Evolutionary conservation across 306 rosid species (phyloP).

Genomic region (Abrus pulchellus): DNA sequence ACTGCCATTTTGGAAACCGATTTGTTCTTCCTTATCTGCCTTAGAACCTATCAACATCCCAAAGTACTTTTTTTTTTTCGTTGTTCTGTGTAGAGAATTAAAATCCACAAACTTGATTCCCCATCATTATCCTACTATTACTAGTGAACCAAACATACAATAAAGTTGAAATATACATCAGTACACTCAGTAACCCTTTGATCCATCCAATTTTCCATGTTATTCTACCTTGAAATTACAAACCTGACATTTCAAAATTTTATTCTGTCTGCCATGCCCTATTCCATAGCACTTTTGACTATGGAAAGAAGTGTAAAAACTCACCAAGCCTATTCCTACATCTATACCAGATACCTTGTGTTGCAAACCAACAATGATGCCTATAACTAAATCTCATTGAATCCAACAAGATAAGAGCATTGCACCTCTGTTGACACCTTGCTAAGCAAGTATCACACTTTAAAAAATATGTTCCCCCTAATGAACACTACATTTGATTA

Average conservation of each 20-base stretch:
- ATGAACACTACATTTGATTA: neutral
- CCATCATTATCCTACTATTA: constrained; percentile 21
- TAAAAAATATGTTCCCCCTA: neutral
- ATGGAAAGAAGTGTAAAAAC: neutral
- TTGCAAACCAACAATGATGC: constrained; percentile 10
- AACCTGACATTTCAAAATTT: neutral
- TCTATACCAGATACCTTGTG: constrained; percentile 16
- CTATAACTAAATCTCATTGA: neutral
- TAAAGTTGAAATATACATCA: neutral
- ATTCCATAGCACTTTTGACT: neutral
- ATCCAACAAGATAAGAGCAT: constrained; percentile 14
- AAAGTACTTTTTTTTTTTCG: neutral
- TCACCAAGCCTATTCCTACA: neutral
- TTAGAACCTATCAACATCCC: neutral
- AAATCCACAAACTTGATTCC: constrained; percentile 13
- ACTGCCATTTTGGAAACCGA: constrained; percentile 10
- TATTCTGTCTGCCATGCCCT: neutral
- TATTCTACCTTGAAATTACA: constrained; percentile 21
- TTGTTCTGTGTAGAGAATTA: constrained; percentile 26
- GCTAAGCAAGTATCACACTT: neutral
- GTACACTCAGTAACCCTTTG: constrained; percentile 23
- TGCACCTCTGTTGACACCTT: neutral
- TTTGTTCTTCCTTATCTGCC: constrained; percentile 22
- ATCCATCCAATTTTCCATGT: constrained; percentile 30
- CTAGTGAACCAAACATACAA: neutral